Evolutionary conservation across 176 grass and related monocot species (phyloP), one percentile per base, ranked within the genome.

Genomic region (Musa troglodytarum): DNA sequence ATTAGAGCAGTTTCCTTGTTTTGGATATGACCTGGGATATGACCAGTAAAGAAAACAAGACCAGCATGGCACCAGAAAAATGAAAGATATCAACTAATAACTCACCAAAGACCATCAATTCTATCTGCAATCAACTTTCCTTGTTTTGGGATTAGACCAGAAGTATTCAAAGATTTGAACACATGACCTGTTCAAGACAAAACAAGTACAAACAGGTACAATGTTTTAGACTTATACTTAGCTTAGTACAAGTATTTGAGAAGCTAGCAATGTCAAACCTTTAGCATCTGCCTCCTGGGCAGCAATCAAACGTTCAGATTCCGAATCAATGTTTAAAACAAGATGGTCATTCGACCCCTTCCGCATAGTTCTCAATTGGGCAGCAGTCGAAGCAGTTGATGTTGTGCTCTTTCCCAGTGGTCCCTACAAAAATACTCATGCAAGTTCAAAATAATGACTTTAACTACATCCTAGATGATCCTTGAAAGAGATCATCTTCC

Each of bases 331-430:
- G 78, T 87, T 93, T 71, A 98, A 72, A 79, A 91, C 77, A 81
- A 98, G 90, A 93, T 98, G 95, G 74, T 98, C 95, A 6, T 83
- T 84, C 75, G 95, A 89, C 19, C 88, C 86, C 81, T 98, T 98
- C 16, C 90, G 79, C 90, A 83, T 89, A 78, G 82, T 82, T 85
- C 90, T 89, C 77, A 85, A 74, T 85, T 89, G 90, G 49, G 95
- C 87, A 53, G 95, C 86, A 11, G 78, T 91, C 83, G 94, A 77
- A 72, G 64, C 81, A 63, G 89, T 72, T 83, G 88, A 78, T 75
- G 85, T 75, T 23, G 84, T 83, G 73, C 84, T 50, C 72, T 98
- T 98, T 69, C 90, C 84, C 19, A 85, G 62, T 78, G 88, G 53
- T 63, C 88, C 95, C 95, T 98, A 79, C 61, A 89, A 73, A 55